Conservation (phyloP, 2,329 filamentous ascomycete genomes). For the Escovopsis sp. region DNA sequence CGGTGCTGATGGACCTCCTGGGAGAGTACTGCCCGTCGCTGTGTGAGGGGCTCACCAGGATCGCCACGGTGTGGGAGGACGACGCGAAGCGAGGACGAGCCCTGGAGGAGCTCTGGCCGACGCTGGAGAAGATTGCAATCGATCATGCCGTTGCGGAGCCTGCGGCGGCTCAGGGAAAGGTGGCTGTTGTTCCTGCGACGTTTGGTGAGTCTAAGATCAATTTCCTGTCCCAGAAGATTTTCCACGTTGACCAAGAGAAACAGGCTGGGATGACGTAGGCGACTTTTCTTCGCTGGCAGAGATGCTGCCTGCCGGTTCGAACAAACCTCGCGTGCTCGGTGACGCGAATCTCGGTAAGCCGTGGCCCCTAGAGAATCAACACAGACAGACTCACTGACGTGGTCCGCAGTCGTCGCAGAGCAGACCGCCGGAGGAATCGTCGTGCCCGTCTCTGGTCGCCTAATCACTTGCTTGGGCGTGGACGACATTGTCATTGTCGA, state of each 20-base stretch:
- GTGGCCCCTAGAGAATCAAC: neutral
- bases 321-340: constrained; percentile 11
- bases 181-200: constrained; percentile 14
- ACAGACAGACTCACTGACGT: neutral
- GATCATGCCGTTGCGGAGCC: constrained; percentile 15
- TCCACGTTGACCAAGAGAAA: neutral
- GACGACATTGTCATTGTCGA: constrained; percentile 15
- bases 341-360: constrained; percentile 11
- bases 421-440: constrained; percentile 14
- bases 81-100: constrained; percentile 9
- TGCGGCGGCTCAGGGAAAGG: constrained; percentile 13
- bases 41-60: constrained; percentile 10
- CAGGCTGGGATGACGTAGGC: constrained; percentile 15
- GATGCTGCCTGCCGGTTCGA: constrained; percentile 14
- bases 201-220: constrained; percentile 7
- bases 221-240: neutral
- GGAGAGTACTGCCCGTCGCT: constrained; percentile 12
- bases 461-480: constrained; percentile 13
- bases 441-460: constrained; percentile 12
- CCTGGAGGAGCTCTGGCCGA: constrained; percentile 12
- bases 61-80: constrained; percentile 13
- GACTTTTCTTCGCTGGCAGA: constrained; percentile 14
- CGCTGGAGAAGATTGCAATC: constrained; percentile 13
- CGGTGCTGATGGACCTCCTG: constrained; percentile 13
- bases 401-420: constrained; percentile 10